These are phyloP conservation scores for Hibiscus syriacus DNA, from an alignment of 345 rosid genomes.

Conservation along the genomic window DNA sequence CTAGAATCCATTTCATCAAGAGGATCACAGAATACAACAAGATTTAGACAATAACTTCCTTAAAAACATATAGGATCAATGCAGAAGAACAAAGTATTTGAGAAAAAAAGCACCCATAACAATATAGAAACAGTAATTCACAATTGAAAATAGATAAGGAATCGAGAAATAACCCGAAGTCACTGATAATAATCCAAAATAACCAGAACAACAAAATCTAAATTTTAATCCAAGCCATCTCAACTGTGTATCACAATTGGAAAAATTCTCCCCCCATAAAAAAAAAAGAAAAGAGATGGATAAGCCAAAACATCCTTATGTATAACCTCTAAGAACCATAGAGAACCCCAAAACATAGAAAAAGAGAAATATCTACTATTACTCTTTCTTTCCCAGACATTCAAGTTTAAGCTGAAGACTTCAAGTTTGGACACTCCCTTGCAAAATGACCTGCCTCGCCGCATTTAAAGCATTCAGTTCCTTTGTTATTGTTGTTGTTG, in stretches of 20 bases:
- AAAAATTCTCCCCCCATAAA: background rate
- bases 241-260: conserved; percentile 13
- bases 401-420: conserved; percentile 5
- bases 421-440: conserved; percentile 27
- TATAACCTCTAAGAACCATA: conserved; percentile 6
- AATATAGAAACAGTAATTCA: background rate
- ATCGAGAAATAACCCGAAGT: background rate
- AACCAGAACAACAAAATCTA: background rate
- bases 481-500: conserved; percentile 1
- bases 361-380: conserved; percentile 16
- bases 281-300: background rate
- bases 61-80: background rate
- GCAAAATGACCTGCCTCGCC: conserved; percentile 33
- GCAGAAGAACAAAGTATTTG: background rate
- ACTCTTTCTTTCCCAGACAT: background rate
- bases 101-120: background rate
- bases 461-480: conserved; percentile 22
- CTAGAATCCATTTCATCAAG: background rate
- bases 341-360: background rate
- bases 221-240: background rate
- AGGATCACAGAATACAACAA: background rate
- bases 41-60: background rate
- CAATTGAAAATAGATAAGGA: background rate
- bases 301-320: background rate
- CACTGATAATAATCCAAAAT: background rate